Evolutionary conservation across 192 early-diverging fungal species (phyloP).

Genomic region (Coemansia sp.): DNA sequence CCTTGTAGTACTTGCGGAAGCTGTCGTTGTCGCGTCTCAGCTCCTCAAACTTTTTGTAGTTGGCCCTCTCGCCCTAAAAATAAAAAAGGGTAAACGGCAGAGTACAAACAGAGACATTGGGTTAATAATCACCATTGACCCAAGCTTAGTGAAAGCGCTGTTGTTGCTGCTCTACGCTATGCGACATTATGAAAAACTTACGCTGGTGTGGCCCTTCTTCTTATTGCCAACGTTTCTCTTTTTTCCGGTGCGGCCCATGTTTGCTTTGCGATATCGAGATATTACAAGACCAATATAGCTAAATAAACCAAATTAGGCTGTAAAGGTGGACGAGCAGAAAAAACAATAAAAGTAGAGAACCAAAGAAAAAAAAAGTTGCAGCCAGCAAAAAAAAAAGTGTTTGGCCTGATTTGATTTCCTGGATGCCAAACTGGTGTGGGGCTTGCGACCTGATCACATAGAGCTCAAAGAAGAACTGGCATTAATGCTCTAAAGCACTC

Average conservation of each 20-base stretch:
- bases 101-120: not conserved
- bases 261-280: not conserved
- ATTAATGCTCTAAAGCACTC: not conserved
- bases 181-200: conserved; percentile 16
- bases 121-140: too few species aligned
- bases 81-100: not conserved
- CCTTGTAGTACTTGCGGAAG: conserved; percentile 53
- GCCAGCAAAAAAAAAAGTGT: not conserved
- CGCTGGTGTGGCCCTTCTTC: conserved; percentile 20
- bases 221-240: conserved; percentile 17
- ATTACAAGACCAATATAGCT: not conserved
- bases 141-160: too few species aligned
- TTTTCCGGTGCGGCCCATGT: conserved; percentile 27
- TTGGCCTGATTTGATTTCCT: not conserved
- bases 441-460: not conserved
- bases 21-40: conserved; percentile 52
- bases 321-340: not conserved
- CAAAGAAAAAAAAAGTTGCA: not conserved
- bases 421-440: not conserved
- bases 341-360: not conserved
- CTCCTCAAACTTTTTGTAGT: conserved; percentile 49
- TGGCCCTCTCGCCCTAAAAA: conserved; percentile 42
- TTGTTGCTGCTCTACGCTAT: too few species aligned
- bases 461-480: not conserved
- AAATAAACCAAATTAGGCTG: not conserved